These are phyloP conservation scores for Colletotrichum simmondsii DNA, from an alignment of 2,329 filamentous ascomycete species.

Conservation along the genomic window DNA sequence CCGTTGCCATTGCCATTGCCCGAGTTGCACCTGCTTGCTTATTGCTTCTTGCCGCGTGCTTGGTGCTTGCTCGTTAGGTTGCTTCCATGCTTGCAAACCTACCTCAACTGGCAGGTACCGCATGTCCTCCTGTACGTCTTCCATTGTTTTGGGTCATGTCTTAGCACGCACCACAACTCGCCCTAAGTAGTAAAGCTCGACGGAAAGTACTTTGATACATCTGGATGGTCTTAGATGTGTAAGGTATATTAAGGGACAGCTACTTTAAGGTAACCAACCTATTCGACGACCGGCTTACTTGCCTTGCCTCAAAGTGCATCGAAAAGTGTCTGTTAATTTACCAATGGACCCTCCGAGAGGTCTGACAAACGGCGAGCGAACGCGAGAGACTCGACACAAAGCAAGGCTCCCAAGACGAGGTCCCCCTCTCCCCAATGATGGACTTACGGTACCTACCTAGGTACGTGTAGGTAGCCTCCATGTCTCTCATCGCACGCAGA, in stretches of 20 bases:
- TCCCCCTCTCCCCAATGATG: too few species aligned
- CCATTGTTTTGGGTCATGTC: conserved; percentile 10
- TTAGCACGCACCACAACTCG: conserved; percentile 21
- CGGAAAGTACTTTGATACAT: neutral
- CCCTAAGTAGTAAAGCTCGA: conserved; percentile 22
- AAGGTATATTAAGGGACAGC: neutral
- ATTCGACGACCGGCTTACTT: neutral
- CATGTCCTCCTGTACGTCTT: neutral
- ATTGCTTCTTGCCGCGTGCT: neutral
- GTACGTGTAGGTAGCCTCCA: neutral
- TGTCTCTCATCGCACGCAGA: neutral
- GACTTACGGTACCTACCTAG: neutral
- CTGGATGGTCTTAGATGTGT: conserved; percentile 4
- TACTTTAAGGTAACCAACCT: neutral
- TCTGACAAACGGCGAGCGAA: too few species aligned
- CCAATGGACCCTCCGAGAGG: too few species aligned
- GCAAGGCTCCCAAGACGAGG: too few species aligned
- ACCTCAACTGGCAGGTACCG: neutral
- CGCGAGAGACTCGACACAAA: too few species aligned
- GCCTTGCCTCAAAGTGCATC: neutral
- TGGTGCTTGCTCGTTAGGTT: neutral
- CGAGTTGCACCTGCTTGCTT: neutral
- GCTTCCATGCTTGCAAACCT: neutral
- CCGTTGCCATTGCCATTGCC: neutral
- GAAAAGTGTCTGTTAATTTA: too few species aligned